Percentiles rank a stretch among this genome's conserved stretches.
Conservation (phyloP, 495 filamentous ascomycete genomes). For the Parathielavia hyrcaniae region DNA sequence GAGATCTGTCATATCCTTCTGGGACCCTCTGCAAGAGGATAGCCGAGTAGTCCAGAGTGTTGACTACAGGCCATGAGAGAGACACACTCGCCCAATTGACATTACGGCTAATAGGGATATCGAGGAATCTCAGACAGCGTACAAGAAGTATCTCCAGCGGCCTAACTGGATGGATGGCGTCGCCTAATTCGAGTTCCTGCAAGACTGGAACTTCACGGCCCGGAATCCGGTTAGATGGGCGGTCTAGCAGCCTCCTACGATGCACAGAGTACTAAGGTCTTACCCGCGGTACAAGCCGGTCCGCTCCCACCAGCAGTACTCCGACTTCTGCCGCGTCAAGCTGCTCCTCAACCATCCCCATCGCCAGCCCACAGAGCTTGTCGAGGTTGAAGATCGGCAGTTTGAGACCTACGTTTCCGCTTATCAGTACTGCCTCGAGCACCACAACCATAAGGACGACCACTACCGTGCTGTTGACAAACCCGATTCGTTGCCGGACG, state of each 20-base stretch:
- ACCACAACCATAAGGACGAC: not conserved
- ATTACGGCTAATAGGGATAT: constrained; percentile 1
- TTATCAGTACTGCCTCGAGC: not conserved
- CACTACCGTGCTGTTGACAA: not conserved
- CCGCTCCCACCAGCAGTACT: constrained; percentile 2
- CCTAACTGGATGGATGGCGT: not conserved
- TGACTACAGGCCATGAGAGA: not conserved
- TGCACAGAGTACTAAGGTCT: not conserved
- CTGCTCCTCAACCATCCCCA: not conserved
- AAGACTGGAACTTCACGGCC: not conserved
- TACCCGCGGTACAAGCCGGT: not conserved
- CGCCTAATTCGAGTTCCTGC: constrained; percentile 1
- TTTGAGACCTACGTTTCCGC: not conserved
- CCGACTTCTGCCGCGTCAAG: constrained; percentile 4
- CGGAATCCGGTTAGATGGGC: constrained; percentile 1
- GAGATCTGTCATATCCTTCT: constrained; percentile 6
- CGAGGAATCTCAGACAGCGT: constrained; percentile 1
- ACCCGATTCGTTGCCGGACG: not conserved
- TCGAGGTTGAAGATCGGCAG: constrained; percentile 1
- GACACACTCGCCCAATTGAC: not conserved
- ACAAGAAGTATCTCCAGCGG: constrained; percentile 2
- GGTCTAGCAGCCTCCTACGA: not conserved
- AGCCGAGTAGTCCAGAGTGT: constrained; percentile 4
- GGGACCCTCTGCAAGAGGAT: constrained; percentile 2
- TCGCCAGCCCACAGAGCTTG: not conserved